phyloP scores from a whole-genome alignment of 1,284 basidiomycete species.

The Ceratobasidium sp. region DNA sequence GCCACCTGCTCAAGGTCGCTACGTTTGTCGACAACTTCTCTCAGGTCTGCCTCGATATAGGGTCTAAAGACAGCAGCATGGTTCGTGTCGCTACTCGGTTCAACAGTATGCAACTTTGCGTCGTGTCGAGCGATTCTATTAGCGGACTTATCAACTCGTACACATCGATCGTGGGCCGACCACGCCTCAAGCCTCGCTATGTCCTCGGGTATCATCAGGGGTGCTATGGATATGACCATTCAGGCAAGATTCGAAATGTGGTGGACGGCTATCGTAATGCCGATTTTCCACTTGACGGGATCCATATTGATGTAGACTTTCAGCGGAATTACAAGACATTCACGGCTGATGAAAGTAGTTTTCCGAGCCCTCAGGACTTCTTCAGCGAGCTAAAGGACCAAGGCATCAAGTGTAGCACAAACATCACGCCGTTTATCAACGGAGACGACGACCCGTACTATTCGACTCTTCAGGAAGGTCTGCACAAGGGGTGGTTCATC shows the following conservation, averaged over 20 bases:
- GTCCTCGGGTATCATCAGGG: constrained; percentile 46
- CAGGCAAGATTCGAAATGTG: constrained; percentile 23
- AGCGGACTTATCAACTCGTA: constrained; percentile 41
- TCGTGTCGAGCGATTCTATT: constrained; percentile 22
- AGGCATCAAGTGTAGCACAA: constrained; percentile 46
- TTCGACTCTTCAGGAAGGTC: constrained; percentile 20
- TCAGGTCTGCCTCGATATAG: constrained; percentile 45
- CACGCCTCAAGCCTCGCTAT: constrained; percentile 45
- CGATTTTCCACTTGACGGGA: constrained; percentile 38
- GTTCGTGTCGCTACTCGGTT: constrained; percentile 38
- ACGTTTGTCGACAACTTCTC: constrained; percentile 47
- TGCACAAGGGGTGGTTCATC: background rate
- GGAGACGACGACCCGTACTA: constrained; percentile 27
- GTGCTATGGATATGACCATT: constrained; percentile 42
- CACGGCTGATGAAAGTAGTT: constrained; percentile 25
- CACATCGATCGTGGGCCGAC: constrained; percentile 42
- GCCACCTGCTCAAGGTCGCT: constrained; percentile 26
- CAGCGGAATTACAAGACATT: constrained; percentile 44
- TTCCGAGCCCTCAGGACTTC: constrained; percentile 7
- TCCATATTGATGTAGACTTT: constrained; percentile 47
- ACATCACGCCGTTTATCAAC: constrained; percentile 46
- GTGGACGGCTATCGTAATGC: constrained; percentile 23
- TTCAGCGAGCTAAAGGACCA: constrained; percentile 12
- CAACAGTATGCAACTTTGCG: constrained; percentile 39
- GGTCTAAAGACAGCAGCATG: constrained; percentile 34